Percentiles rank a stretch among this genome's conserved stretches.
These are phyloP conservation scores for Yamadazyma mexicana DNA, from an alignment of 1,139 yeast genomes.

Conservation along the genomic window DNA sequence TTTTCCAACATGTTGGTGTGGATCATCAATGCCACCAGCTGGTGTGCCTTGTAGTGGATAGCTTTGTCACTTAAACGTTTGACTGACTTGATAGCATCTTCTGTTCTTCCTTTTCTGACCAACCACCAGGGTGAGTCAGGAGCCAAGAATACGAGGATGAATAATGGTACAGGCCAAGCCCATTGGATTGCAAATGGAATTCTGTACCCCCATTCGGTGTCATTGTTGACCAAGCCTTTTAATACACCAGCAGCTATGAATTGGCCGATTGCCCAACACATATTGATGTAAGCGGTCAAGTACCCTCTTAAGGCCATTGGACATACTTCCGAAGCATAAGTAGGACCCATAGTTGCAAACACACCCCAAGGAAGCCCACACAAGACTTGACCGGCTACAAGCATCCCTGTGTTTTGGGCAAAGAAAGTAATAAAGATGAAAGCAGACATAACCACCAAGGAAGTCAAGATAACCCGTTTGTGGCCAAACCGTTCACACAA, in stretches of 20 bases:
- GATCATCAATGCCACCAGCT: conserved; percentile 11
- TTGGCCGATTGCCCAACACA: conserved; percentile 48
- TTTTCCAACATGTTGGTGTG: conserved; percentile 13
- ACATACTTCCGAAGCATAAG: conserved; percentile 50
- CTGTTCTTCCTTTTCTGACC: conserved; percentile 10
- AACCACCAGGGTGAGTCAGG: conserved; percentile 24
- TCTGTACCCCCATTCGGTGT: conserved; percentile 30
- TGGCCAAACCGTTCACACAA: conserved; percentile 43
- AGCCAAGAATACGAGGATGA: conserved; percentile 24
- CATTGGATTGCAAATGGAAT: conserved; percentile 48
- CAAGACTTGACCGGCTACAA: conserved; percentile 46
- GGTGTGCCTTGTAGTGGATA: conserved; percentile 9
- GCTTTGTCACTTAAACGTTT: conserved; percentile 6
- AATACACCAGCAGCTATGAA: conserved; percentile 41
- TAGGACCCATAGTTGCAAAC: conserved; percentile 42
- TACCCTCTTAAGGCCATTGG: conserved; percentile 44
- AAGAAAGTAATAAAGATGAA: conserved; percentile 45
- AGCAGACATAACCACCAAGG: conserved; percentile 26
- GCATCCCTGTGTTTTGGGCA: conserved; percentile 32
- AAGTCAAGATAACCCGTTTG: conserved; percentile 31
- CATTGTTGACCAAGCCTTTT: conserved; percentile 25
- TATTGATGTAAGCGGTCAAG: conserved; percentile 41
- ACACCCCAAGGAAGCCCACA: conserved; percentile 49
- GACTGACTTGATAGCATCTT: conserved; percentile 10
- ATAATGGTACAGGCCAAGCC: conserved; percentile 31